Conservation (phyloP, 2,329 filamentous ascomycete species). For the Penicillium brevicompactum region DNA sequence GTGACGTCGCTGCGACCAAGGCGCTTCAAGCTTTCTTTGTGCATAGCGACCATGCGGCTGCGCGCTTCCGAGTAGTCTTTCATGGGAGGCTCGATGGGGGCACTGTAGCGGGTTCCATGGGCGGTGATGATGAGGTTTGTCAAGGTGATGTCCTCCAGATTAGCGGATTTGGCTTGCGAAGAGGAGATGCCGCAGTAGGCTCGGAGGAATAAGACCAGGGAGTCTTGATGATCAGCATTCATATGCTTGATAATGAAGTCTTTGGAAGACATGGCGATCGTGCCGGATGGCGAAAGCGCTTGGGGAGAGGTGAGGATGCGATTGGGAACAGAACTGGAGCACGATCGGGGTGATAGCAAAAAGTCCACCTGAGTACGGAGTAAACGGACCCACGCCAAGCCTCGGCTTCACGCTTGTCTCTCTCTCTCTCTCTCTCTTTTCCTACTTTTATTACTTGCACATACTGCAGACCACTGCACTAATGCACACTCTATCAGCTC, state of each 20-base stretch:
- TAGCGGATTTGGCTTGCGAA: conserved; percentile 58
- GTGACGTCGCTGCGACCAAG: conserved; percentile 64
- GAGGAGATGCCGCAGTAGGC: conserved; percentile 65
- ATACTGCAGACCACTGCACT: not conserved
- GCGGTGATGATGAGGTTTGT: conserved; percentile 64
- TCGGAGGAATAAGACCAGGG: conserved; percentile 76
- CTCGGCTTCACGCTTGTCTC: conserved; percentile 15
- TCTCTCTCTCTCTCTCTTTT: too few species aligned
- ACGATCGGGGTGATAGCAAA: not conserved
- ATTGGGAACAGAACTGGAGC: not conserved
- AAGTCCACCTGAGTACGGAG: not conserved
- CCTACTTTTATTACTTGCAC: not conserved
- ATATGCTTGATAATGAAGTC: conserved; percentile 76
- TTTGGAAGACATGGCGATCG: conserved; percentile 44
- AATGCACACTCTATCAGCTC: not conserved
- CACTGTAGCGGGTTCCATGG: conserved; percentile 47
- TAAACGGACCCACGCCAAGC: conserved; percentile 2
- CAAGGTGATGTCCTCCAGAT: conserved; percentile 67
- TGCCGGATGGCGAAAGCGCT: not conserved
- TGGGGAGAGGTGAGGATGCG: not conserved
- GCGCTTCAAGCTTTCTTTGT: conserved; percentile 58
- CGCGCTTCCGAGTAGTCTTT: conserved; percentile 68
- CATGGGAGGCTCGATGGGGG: conserved; percentile 73
- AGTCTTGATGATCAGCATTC: conserved; percentile 78
- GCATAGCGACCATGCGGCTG: conserved; percentile 72